Evolutionary conservation across 2,329 filamentous ascomycete species (phyloP).

Genomic region (Beauveria bassiana): DNA sequence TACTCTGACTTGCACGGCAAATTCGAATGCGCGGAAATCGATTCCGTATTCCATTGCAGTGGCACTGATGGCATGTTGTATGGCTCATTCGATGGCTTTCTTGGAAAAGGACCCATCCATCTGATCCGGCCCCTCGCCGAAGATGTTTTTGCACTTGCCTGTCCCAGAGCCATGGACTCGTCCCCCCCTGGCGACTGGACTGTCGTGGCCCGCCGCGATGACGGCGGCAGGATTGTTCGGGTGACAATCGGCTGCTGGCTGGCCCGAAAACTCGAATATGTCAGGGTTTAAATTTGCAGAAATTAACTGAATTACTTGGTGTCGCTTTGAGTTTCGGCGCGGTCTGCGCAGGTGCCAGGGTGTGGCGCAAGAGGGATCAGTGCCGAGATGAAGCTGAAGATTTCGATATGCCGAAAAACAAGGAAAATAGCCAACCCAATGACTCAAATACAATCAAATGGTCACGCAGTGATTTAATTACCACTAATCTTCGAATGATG

Average conservation of each 20-base stretch:
- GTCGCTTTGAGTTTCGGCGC: background rate
- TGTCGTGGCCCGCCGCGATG: constrained; percentile 25
- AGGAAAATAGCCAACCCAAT: too few species aligned
- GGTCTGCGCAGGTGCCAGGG: too few species aligned
- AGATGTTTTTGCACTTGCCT: constrained; percentile 31
- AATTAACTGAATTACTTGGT: too few species aligned
- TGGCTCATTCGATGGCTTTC: constrained; percentile 32
- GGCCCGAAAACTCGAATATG: constrained; percentile 21
- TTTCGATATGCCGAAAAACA: background rate
- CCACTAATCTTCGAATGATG: too few species aligned
- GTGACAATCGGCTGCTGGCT: constrained; percentile 34
- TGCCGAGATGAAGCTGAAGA: background rate
- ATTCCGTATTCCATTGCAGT: constrained; percentile 28
- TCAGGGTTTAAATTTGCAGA: background rate
- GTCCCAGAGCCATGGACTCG: constrained; percentile 32
- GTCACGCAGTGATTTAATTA: too few species aligned
- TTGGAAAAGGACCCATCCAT: constrained; percentile 30
- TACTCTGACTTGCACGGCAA: constrained; percentile 25
- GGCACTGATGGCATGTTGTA: constrained; percentile 31
- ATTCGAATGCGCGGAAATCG: constrained; percentile 28
- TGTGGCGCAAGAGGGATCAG: background rate
- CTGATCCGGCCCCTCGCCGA: constrained; percentile 30
- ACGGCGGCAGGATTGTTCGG: constrained; percentile 17
- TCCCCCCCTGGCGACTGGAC: constrained; percentile 36
- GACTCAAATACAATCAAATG: too few species aligned